Percentiles rank a stretch among this genome's conserved stretches.
Evolutionary conservation across 495 filamentous ascomycete species (phyloP).

Genomic region (Talaromyces stipitatus): DNA sequence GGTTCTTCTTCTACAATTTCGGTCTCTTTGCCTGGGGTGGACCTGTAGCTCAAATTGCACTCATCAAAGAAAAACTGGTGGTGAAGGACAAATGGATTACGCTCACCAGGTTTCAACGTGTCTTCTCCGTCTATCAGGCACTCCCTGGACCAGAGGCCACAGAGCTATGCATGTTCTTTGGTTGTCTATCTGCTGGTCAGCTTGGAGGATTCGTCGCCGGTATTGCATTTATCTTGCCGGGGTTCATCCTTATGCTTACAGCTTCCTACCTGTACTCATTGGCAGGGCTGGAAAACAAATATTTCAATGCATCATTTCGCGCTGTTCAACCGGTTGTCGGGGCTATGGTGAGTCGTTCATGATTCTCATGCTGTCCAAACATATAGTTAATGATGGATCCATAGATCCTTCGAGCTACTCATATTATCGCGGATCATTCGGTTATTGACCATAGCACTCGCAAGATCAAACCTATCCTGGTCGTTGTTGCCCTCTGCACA

Average conservation of each 20-base stretch:
- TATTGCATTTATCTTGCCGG: constrained; percentile 24
- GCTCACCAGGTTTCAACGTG: constrained; percentile 22
- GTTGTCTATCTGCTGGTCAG: constrained; percentile 24
- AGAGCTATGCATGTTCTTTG: constrained; percentile 32
- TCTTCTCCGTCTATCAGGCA: constrained; percentile 31
- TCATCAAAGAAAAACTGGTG: constrained; percentile 28
- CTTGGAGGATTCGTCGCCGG: constrained; percentile 27
- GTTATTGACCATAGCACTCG: constrained; percentile 17
- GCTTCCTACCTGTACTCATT: constrained; percentile 25
- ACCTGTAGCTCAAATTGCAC: constrained; percentile 29
- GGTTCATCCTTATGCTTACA: constrained; percentile 25
- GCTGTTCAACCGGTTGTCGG: constrained; percentile 29
- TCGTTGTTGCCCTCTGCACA: constrained; percentile 24
- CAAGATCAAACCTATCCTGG: constrained; percentile 22
- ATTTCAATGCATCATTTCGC: constrained; percentile 25
- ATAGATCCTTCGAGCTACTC: constrained; percentile 24
- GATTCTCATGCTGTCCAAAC: background rate
- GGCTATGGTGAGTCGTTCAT: constrained; percentile 19
- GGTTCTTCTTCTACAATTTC: constrained; percentile 32
- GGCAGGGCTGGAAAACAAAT: constrained; percentile 22
- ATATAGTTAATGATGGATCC: background rate
- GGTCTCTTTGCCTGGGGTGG: constrained; percentile 31
- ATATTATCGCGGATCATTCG: constrained; percentile 26
- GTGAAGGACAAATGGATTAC: constrained; percentile 29
- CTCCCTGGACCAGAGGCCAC: constrained; percentile 27